Percentiles rank a stretch among this genome's conserved stretches.
phyloP scores from a whole-genome alignment of 176 grass and related monocot genomes.

The Phyllostachys edulis region DNA sequence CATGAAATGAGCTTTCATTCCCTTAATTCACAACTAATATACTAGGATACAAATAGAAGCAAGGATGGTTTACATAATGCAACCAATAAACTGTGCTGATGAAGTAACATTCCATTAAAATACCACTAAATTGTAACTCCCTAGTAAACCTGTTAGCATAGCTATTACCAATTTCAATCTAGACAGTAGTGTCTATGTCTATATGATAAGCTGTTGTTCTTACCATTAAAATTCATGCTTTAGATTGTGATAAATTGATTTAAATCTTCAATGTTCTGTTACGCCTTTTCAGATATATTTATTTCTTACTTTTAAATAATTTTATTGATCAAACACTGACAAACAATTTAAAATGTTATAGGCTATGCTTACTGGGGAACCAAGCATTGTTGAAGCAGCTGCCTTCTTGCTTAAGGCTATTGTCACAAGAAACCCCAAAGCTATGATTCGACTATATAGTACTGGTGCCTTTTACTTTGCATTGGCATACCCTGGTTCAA shows the following conservation, averaged over 20 bases:
- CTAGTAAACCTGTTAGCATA: constrained; percentile 2
- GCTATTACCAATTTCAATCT: neutral
- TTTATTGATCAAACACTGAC: constrained; percentile 9
- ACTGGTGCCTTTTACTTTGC: constrained; percentile 96
- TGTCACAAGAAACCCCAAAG: constrained; percentile 97
- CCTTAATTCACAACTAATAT: neutral
- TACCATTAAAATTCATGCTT: constrained; percentile 17
- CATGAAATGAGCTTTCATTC: neutral
- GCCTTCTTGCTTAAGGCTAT: constrained; percentile 90
- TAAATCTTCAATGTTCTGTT: neutral
- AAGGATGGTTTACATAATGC: neutral
- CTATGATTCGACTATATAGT: constrained; percentile 93
- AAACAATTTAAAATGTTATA: constrained; percentile 32
- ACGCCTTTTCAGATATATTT: constrained; percentile 15
- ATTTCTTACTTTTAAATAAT: constrained; percentile 11
- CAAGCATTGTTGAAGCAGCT: constrained; percentile 88
- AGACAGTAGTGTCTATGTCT: constrained; percentile 6
- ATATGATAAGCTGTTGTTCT: constrained; percentile 25
- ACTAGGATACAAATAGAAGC: neutral
- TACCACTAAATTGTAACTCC: constrained; percentile 1
- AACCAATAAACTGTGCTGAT: neutral
- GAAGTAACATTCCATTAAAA: constrained; percentile 8
- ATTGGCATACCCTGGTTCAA: constrained; percentile 87
- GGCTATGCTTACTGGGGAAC: constrained; percentile 96
- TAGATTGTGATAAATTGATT: constrained; percentile 13